Evolutionary conservation across 495 filamentous ascomycete genomes (phyloP).

Genomic region (Daldinia vernicosa): DNA sequence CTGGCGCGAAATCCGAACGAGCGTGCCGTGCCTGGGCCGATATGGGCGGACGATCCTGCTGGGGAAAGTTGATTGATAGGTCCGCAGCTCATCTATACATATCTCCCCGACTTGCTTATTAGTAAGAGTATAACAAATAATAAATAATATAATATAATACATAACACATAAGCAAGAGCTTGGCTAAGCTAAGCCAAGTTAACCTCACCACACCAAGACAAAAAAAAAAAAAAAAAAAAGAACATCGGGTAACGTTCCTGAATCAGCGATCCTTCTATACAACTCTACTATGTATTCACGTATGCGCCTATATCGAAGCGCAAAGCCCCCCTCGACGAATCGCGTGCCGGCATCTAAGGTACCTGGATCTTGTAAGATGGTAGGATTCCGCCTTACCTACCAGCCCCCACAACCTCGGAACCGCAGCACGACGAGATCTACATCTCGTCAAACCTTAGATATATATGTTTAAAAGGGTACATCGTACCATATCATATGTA

Average conservation of each 20-base stretch:
- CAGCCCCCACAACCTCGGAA: constrained; percentile 21
- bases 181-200: neutral
- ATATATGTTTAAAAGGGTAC: neutral
- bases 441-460: neutral
- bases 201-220: neutral
- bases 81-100: neutral
- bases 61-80: neutral
- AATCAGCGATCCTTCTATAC: neutral
- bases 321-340: constrained; percentile 10
- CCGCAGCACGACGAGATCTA: neutral
- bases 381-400: constrained; percentile 34
- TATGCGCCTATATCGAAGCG: neutral
- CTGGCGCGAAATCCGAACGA: neutral
- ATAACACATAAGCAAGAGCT: neutral
- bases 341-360: neutral
- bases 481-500: neutral
- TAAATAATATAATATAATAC: too few species aligned
- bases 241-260: neutral
- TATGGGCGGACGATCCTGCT: too few species aligned
- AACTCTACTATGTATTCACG: neutral
- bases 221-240: neutral
- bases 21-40: neutral
- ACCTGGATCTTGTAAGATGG: constrained; percentile 15
- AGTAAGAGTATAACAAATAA: neutral
- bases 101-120: neutral